Evolutionary conservation across 2,329 filamentous ascomycete species (phyloP), one percentile per base, ranked within the genome.

Genomic region (Pyrenochaeta sp.): DNA sequence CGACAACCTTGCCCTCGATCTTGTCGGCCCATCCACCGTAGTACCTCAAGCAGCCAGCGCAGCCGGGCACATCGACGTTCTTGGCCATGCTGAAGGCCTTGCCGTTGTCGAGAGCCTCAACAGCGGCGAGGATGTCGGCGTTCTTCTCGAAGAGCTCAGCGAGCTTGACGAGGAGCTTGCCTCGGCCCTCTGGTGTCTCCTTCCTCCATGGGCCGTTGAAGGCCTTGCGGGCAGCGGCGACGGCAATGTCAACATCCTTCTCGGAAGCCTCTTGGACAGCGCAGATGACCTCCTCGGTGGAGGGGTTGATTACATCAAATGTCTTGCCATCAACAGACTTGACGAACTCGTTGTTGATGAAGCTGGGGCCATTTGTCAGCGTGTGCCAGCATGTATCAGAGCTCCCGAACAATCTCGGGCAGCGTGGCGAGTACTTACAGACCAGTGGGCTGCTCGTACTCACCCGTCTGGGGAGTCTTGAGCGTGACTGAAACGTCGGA

Each of bases 291-390:
- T 91, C 85, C 74, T 96, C 92, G 56, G 84, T 90, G 55, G 87
- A 68, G 48, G 91, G 91, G 82, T 96, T 96, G 81, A 94, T 87
- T 73, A 91, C 88, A 76, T 96, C 90, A 68, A 96, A 94, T 59
- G 87, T 91, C 82, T 90, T 87, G 77, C 91, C 91, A 63, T 96
- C 89, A 53, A 88, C 85, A 70, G 85, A 81, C 73, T 88, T 85
- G 55, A 95, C 84, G 77, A 87, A 96, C 75, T 96, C 88, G 74
- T 93, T 92, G 83, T 94, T 92, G 82, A 96, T 94, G 82, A 90
- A 94, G 50, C 87, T 90, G 64, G 14, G 6, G 7, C 6, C 6
- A 23, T 29, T 26, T 35, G 55, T 71, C 41, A 61, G 52, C 19
- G 62, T 32, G 26, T 20, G 24, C 9, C 28, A 9, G 24, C 7